Percentiles rank a stretch among this genome's conserved stretches.
These are phyloP conservation scores for Taiwanofungus camphoratus DNA, from an alignment of 1,284 basidiomycete genomes.

Conservation along the genomic window DNA sequence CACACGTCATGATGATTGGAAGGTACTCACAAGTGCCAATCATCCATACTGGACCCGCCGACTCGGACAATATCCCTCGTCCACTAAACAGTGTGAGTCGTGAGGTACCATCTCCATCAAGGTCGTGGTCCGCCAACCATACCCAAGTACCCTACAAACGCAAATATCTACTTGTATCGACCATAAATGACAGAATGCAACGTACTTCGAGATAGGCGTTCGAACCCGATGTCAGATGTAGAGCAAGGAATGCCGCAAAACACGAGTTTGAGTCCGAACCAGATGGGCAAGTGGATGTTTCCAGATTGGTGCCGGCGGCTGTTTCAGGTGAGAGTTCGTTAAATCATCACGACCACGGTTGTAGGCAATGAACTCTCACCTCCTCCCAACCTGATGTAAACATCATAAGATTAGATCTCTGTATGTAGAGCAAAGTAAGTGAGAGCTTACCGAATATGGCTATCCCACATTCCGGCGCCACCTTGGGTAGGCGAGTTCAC, in stretches of 20 bases:
- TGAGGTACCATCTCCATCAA: conserved; percentile 38
- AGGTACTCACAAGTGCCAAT: conserved; percentile 54
- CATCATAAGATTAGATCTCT: neutral
- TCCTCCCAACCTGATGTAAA: conserved; percentile 20
- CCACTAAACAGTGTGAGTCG: conserved; percentile 66
- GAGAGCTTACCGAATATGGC: conserved; percentile 40
- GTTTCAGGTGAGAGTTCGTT: neutral
- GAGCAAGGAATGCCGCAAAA: conserved; percentile 53
- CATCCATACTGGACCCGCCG: conserved; percentile 68
- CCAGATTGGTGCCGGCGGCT: conserved; percentile 51
- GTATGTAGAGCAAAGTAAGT: neutral
- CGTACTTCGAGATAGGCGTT: conserved; percentile 55
- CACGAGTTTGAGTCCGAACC: conserved; percentile 38
- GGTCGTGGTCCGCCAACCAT: conserved; percentile 77
- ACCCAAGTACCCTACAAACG: conserved; percentile 44
- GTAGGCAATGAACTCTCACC: conserved; percentile 12
- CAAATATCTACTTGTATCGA: no score
- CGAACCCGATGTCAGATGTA: conserved; percentile 55
- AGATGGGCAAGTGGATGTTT: conserved; percentile 38
- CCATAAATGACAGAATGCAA: neutral
- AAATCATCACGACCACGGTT: neutral
- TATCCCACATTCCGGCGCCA: conserved; percentile 69
- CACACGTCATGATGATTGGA: neutral
- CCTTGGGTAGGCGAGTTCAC: conserved; percentile 51
- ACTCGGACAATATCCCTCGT: conserved; percentile 75